These are phyloP conservation scores for Hanseniaspora lindneri DNA, from an alignment of 805 yeast genomes.

Conservation along the genomic window DNA sequence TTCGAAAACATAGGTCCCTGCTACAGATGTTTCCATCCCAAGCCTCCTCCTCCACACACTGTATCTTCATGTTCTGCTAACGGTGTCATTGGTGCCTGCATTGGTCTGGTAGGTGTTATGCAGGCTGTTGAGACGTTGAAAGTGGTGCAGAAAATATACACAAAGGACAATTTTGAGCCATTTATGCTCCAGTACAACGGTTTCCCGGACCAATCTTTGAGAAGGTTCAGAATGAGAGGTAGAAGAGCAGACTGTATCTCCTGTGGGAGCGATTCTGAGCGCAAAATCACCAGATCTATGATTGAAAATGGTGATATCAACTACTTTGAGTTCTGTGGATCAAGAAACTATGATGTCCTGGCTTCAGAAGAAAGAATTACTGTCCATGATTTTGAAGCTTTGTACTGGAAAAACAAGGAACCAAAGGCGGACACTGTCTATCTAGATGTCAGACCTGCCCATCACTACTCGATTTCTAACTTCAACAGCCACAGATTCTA, in stretches of 20 bases:
- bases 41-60: constrained; percentile 74
- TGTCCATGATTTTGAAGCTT: constrained; percentile 28
- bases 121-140: constrained; percentile 85
- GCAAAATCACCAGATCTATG: constrained; percentile 34
- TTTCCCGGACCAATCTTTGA: constrained; percentile 50
- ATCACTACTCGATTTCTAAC: constrained; percentile 58
- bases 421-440: constrained; percentile 27
- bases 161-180: constrained; percentile 46
- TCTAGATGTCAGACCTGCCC: constrained; percentile 71
- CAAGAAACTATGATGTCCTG: constrained; percentile 36
- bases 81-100: constrained; percentile 92
- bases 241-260: constrained; percentile 47
- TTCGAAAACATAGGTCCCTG: constrained; percentile 68
- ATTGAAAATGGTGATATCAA: constrained; percentile 42
- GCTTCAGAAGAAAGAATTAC: constrained; percentile 37
- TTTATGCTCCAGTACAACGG: constrained; percentile 59
- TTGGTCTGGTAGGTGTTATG: constrained; percentile 76
- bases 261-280: constrained; percentile 44
- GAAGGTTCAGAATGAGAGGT: constrained; percentile 71
- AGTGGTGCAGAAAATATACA: constrained; percentile 47
- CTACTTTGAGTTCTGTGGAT: constrained; percentile 71
- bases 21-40: constrained; percentile 84
- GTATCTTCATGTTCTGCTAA: constrained; percentile 85
- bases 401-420: constrained; percentile 22
- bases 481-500: constrained; percentile 39